Evolutionary conservation across 176 grass and related monocot genomes (phyloP), one percentile per base, ranked within the genome.

Genomic region (Paspalum notatum): DNA sequence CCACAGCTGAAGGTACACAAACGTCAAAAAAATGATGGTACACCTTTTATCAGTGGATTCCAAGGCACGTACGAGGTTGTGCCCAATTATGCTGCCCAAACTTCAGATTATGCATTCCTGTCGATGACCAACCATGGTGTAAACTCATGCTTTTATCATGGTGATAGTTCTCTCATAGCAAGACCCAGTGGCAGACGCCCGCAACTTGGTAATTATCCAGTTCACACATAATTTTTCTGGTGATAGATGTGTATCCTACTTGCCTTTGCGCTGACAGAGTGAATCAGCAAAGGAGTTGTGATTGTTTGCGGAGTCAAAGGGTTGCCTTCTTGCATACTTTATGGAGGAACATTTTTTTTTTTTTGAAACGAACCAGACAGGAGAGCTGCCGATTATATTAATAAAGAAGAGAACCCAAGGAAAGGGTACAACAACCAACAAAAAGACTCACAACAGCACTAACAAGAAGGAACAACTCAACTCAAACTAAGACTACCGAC

Each of bases 11-110:
- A 83, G 67, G 49, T 20, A 39, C 16, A 42, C 48, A 77, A 84
- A 8, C 14, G 2, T 17, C 59, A 45, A 45, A 14, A 26, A 69
- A 65, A 81, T 1, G 16, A 45, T 58, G 40, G 32, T 20, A 66
- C 62, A 41, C 16, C 16, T 3, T 66, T 20, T 1, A 62, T 53
- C 62, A 75, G 68, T 80, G 13, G 68, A 84, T 88, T 88, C 51
- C 69, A 84, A 80, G 81, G 70, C 62, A 80, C 69, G 82, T 6
- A 68, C 10, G 63, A 22, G 77, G 17, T 42, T 75, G 62, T 70
- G 54, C 68, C n/a, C 55, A 57, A 58, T 42, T 71, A 1, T 20
- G 14, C 45, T 83, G 25, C 62, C 7, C 46, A 62, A 16, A 54
- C 53, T 69, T 68, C 45, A 74, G 1, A 9, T 41, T 44, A 60